phyloP scores from a whole-genome alignment of 2,329 filamentous ascomycete genomes.

The Talaromyces sp. region DNA sequence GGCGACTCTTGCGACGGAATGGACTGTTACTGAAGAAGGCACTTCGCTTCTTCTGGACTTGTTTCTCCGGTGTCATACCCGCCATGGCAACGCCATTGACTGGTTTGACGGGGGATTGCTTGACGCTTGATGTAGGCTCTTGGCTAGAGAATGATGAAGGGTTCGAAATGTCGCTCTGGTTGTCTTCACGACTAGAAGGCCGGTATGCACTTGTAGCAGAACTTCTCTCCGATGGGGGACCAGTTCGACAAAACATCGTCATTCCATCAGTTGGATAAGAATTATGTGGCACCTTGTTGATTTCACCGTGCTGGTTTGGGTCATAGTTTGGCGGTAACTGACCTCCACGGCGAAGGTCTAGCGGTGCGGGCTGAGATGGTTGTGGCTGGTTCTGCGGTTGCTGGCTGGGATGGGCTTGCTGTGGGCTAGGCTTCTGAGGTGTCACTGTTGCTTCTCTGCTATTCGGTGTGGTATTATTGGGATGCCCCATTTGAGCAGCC shows the following conservation, averaged over 20 bases:
- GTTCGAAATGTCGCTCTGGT: slow-evolving; percentile 84
- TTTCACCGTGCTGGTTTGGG: slow-evolving; percentile 58
- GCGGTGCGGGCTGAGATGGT: slow-evolving; percentile 25
- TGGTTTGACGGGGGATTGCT: slow-evolving; percentile 67
- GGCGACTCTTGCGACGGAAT: slow-evolving; percentile 85
- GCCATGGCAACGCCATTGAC: slow-evolving; percentile 35
- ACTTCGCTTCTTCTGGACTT: slow-evolving; percentile 65
- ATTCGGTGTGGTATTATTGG: slow-evolving; percentile 42
- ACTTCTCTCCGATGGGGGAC: slow-evolving; percentile 63
- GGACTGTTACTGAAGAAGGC: slow-evolving; percentile 92
- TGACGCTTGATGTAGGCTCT: slow-evolving; percentile 66
- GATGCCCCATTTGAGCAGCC: slow-evolving; percentile 62
- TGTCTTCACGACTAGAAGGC: slow-evolving; percentile 72
- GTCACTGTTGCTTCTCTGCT: slow-evolving; percentile 49
- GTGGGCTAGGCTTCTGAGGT: slow-evolving; percentile 44
- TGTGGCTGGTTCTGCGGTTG: slow-evolving; percentile 13
- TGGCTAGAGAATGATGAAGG: slow-evolving; percentile 84
- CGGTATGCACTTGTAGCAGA: slow-evolving; percentile 63
- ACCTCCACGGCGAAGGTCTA: slow-evolving; percentile 34
- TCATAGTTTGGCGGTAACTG: slow-evolving; percentile 43
- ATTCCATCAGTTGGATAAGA: slow-evolving; percentile 93
- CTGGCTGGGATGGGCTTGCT: slow-evolving; percentile 16
- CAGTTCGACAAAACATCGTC: slow-evolving; percentile 90
- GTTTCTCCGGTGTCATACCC: slow-evolving; percentile 56
- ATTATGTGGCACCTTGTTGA: slow-evolving; percentile 75